Percentiles rank a stretch among this genome's conserved stretches.
phyloP scores from a whole-genome alignment of 2,329 filamentous ascomycete species.

The Arachnomyces sp. region DNA sequence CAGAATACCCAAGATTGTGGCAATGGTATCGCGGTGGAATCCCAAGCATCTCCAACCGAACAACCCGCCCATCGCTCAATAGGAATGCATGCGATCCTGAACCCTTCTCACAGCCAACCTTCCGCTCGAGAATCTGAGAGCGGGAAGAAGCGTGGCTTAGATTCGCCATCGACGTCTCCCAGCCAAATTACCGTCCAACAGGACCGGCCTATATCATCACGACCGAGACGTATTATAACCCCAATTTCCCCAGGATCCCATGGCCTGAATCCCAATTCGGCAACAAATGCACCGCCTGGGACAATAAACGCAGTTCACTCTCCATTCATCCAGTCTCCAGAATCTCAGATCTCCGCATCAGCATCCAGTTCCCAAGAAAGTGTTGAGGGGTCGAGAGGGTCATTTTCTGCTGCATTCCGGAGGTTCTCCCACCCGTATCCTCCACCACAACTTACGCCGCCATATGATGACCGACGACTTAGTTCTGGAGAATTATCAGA shows the following conservation, averaged over 20 bases:
- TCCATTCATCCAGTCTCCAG: slow-evolving; percentile 28
- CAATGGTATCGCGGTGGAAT: slow-evolving; percentile 18
- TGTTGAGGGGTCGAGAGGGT: slow-evolving; percentile 1
- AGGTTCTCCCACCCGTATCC: slow-evolving; percentile 6
- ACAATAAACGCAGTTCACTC: slow-evolving; percentile 28
- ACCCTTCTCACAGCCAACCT: slow-evolving; percentile 24
- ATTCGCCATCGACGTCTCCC: slow-evolving; percentile 5
- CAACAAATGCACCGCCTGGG: slow-evolving; percentile 17
- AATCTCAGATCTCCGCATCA: slow-evolving; percentile 18
- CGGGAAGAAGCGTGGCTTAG: too few relatives aligned
- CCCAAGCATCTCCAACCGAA: slow-evolving; percentile 27
- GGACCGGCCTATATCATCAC: slow-evolving; percentile 26
- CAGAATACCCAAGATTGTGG: too few relatives aligned
- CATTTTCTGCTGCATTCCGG: too few relatives aligned
- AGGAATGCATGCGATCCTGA: slow-evolving; percentile 36
- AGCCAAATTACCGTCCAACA: slow-evolving; percentile 6
- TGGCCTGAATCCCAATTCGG: slow-evolving; percentile 19
- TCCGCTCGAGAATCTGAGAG: slow-evolving; percentile 11
- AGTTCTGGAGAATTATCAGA: background rate
- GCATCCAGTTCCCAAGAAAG: background rate
- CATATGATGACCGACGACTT: slow-evolving; percentile 3
- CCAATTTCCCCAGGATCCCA: slow-evolving; percentile 32
- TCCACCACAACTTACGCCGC: slow-evolving; percentile 1
- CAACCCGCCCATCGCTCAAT: slow-evolving; percentile 28
- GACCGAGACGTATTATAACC: slow-evolving; percentile 25